These are phyloP conservation scores for Thelephora terrestris DNA, from an alignment of 1,284 basidiomycete species.

Conservation along the genomic window DNA sequence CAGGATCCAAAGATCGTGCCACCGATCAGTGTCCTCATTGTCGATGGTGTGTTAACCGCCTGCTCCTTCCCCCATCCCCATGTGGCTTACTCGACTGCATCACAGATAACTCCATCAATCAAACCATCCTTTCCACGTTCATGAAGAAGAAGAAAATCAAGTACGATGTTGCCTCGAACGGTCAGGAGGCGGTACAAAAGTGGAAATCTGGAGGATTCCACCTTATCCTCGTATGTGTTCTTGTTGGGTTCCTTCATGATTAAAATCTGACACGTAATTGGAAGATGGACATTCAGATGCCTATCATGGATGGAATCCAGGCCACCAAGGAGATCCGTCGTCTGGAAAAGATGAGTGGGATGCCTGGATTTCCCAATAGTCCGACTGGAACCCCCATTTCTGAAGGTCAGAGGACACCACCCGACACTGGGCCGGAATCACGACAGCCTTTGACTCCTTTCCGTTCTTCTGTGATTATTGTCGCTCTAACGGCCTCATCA, in stretches of 20 bases:
- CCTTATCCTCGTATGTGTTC: slow-evolving; percentile 74
- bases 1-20: slow-evolving; percentile 61
- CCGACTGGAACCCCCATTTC: slow-evolving; percentile 37
- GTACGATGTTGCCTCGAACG: slow-evolving; percentile 92
- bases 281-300: slow-evolving; percentile 99
- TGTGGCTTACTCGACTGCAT: slow-evolving; percentile 8
- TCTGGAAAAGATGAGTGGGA: slow-evolving; percentile 64
- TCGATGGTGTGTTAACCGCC: slow-evolving; percentile 62
- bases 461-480: slow-evolving; percentile 94
- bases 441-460: slow-evolving; percentile 55
- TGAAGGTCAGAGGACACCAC: slow-evolving; percentile 45
- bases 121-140: slow-evolving; percentile 91
- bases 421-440: slow-evolving; percentile 32
- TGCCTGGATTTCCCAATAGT: slow-evolving; percentile 56
- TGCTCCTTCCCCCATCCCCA: slow-evolving; percentile 2
- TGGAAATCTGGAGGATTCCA: slow-evolving; percentile 94
- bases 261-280: slow-evolving; percentile 3
- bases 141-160: slow-evolving; percentile 96
- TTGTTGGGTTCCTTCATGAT: slow-evolving; percentile 6
- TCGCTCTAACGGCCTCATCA: slow-evolving; percentile 93
- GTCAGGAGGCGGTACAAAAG: slow-evolving; percentile 91
- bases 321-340: slow-evolving; percentile 94
- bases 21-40: slow-evolving; percentile 92
- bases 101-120: slow-evolving; percentile 97
- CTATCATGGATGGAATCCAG: slow-evolving; percentile 96